Base-by-base conservation (phyloP, 2,329 filamentous ascomycete genomes). In the Fusarium algeriense region DNA sequence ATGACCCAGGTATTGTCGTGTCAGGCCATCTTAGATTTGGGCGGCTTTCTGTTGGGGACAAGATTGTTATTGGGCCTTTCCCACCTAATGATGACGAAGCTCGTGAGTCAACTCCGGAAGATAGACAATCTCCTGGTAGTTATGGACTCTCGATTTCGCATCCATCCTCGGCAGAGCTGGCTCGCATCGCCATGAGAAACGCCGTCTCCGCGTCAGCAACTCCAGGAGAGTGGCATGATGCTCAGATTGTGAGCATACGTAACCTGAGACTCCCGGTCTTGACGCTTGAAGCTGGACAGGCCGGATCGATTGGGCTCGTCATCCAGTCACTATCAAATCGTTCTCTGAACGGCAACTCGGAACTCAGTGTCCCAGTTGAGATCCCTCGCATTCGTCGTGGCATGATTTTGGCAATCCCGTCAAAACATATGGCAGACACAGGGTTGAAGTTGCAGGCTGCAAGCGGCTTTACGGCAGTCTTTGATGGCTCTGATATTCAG, bases 1-100 rank as follows among this genome's bases (percentile, higher is more conserved):
- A 63, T 3, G 85, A 87, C 55, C 81, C 84, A 23, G 91, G 91
- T 11, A 87, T 89, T n/a, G 93, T 99, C 17, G 87, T 98, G 9
- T 95, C 94, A 44, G 95, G 95, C 1, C 89, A 96, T 70, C 85
- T 98, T 15, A 90, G 92, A n/a, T 92, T 92, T 71, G 95, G 95
- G 7, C 88, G 85, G 37, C 82, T 98, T 28, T 90, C 89, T 0
- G 88, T 97, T 20, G 94, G 95, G 1, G 92, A 97, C 76, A 88
- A 87, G 60, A 85, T 98, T 13, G 82, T 93, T 2, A 82, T 98
- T 20, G 96, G 96, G 0, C 96, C 95, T 0, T 95, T 95, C 68
- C 88, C 87, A 6, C 80, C 86, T 0, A 87, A 89, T 13, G 85
- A 86, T 7, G 86, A 88, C 17, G 85, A 84, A 72, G 59, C 74